Evolutionary conservation across 768 basidiomycete species (phyloP).

Genomic region (Lenzites betulinus): DNA sequence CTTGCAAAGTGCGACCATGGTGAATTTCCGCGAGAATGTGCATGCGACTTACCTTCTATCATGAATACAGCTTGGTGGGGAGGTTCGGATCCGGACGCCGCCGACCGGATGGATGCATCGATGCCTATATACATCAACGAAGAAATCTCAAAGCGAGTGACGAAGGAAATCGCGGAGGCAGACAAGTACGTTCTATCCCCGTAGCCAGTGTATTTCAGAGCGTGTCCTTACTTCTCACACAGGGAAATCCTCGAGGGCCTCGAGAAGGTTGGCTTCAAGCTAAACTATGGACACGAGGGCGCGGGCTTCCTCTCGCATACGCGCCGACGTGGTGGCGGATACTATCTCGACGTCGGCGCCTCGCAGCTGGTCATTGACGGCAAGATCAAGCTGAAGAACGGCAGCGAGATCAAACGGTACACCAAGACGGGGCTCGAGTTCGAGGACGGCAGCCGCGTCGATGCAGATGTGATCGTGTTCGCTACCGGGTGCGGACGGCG

Average conservation of each 20-base stretch:
- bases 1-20: constrained; percentile 28
- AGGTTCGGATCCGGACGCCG: constrained; percentile 48
- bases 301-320: constrained; percentile 54
- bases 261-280: constrained; percentile 56
- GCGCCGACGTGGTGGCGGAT: constrained; percentile 57
- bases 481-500: constrained; percentile 41
- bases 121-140: constrained; percentile 43
- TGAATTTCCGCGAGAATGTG: background rate
- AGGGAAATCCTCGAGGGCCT: constrained; percentile 58
- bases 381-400: constrained; percentile 71
- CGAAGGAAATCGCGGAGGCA: constrained; percentile 34
- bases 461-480: constrained; percentile 51
- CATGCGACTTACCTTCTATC: background rate
- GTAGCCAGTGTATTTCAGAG: background rate
- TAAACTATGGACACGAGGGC: constrained; percentile 52
- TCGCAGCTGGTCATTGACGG: constrained; percentile 65
- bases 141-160: constrained; percentile 31
- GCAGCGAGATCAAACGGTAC: constrained; percentile 39
- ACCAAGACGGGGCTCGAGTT: constrained; percentile 43
- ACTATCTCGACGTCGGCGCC: constrained; percentile 68
- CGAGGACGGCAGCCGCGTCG: constrained; percentile 42
- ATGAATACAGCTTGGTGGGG: constrained; percentile 40
- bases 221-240: background rate
- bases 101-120: constrained; percentile 55
- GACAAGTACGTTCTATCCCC: constrained; percentile 27